Evolutionary conservation across 768 basidiomycete genomes (phyloP).

Genomic region (Agrocybe praecox): DNA sequence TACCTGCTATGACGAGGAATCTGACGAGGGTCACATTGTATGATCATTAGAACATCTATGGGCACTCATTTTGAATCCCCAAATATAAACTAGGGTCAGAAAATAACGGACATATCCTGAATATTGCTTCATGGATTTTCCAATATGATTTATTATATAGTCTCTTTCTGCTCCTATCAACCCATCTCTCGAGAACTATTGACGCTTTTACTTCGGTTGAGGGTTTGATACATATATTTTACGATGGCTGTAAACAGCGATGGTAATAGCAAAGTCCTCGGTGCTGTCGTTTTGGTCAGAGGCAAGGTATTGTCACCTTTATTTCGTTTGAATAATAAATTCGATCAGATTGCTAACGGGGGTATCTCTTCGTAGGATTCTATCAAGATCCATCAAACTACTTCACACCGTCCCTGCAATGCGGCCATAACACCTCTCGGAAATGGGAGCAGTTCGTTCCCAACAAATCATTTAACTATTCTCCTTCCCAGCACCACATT

Average conservation of each 20-base stretch:
- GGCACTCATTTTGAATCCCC: background rate
- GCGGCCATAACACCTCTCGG: constrained; percentile 72
- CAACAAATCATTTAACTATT: no score
- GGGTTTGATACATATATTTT: background rate
- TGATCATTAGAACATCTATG: background rate
- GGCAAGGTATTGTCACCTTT: constrained; percentile 41
- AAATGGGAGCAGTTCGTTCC: constrained; percentile 48
- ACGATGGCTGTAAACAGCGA: constrained; percentile 3
- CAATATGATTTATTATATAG: no score
- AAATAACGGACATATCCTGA: background rate
- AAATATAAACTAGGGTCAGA: background rate
- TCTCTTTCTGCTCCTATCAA: no score
- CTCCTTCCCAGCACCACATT: no score
- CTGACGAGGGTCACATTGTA: background rate
- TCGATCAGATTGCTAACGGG: background rate
- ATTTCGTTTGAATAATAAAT: background rate
- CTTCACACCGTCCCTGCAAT: constrained; percentile 54
- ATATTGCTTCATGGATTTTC: background rate
- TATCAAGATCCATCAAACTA: constrained; percentile 59
- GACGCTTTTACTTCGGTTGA: background rate
- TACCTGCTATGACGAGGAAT: background rate
- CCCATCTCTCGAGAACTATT: no score
- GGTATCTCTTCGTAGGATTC: constrained; percentile 44
- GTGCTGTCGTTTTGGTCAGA: constrained; percentile 59
- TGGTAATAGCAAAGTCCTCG: constrained; percentile 41